Percentiles rank a stretch among this genome's conserved stretches.
These are phyloP conservation scores for Dryas integrifolia DNA, from an alignment of 331 rosid species.

Conservation along the genomic window DNA sequence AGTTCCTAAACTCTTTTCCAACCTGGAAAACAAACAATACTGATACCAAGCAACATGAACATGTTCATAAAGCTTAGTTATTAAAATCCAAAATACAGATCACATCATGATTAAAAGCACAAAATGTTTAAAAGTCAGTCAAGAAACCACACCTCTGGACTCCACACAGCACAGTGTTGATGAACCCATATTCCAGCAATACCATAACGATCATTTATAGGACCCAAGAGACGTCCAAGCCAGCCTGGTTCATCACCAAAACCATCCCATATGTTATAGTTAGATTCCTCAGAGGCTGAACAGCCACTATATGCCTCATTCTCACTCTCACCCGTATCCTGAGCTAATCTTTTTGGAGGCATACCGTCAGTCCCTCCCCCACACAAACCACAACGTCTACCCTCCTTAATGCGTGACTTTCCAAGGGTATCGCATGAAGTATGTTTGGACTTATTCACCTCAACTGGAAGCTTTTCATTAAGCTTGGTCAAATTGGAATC, in stretches of 20 bases:
- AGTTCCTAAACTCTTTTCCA: neutral
- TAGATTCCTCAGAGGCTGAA: constrained; percentile 77
- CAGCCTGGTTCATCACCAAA: constrained; percentile 92
- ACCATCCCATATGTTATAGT: constrained; percentile 92
- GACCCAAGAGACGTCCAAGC: constrained; percentile 96
- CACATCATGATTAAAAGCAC: constrained; percentile 27
- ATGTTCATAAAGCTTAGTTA: constrained; percentile 10
- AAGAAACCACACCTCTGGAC: constrained; percentile 83
- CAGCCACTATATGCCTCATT: constrained; percentile 82
- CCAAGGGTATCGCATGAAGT: constrained; percentile 33
- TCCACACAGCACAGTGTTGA: constrained; percentile 99
- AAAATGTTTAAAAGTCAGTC: constrained; percentile 17
- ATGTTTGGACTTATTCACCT: constrained; percentile 33
- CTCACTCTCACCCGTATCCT: constrained; percentile 73
- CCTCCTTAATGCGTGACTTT: constrained; percentile 64
- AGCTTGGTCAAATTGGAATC: constrained; percentile 24
- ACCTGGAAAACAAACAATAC: constrained; percentile 1
- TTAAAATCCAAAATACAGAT: constrained; percentile 28
- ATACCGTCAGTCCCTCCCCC: constrained; percentile 91
- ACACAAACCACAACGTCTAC: constrained; percentile 87
- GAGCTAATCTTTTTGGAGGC: constrained; percentile 73
- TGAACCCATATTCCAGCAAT: constrained; percentile 99
- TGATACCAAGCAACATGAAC: constrained; percentile 8
- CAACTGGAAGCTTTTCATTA: constrained; percentile 33
- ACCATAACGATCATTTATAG: constrained; percentile 82